Conservation (phyloP, 2,329 filamentous ascomycete genomes). For the Dendryphion nanum region DNA sequence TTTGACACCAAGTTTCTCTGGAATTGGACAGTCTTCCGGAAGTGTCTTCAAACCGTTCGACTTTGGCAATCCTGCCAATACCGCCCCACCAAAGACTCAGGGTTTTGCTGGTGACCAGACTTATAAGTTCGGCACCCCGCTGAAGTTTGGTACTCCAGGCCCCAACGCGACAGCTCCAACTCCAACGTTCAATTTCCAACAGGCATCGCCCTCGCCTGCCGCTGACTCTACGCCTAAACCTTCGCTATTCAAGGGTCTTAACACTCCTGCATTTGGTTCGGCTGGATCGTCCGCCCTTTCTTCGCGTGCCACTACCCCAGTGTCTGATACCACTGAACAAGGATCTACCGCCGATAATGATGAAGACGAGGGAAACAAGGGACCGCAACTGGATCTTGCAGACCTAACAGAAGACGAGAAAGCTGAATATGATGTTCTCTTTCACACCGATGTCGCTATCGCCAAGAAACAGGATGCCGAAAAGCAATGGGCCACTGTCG, state of each 20-base stretch:
- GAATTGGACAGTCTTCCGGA: no score
- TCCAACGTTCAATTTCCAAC: slow-evolving; percentile 26
- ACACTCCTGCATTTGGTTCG: slow-evolving; percentile 15
- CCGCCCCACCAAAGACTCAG: slow-evolving; percentile 25
- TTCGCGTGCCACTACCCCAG: slow-evolving; percentile 36
- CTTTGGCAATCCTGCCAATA: slow-evolving; percentile 25
- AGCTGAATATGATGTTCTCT: slow-evolving; percentile 30
- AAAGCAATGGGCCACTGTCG: slow-evolving; percentile 28
- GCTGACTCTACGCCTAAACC: slow-evolving; percentile 1
- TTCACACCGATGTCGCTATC: slow-evolving; percentile 26
- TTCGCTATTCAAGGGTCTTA: background rate
- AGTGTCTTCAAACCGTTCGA: slow-evolving; percentile 12
- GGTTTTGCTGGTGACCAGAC: slow-evolving; percentile 36
- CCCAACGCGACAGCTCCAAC: background rate
- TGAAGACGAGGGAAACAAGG: slow-evolving; percentile 23
- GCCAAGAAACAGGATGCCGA: slow-evolving; percentile 18
- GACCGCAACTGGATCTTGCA: slow-evolving; percentile 29
- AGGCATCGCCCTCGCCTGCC: slow-evolving; percentile 21
- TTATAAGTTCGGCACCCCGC: slow-evolving; percentile 34
- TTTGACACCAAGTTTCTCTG: no score
- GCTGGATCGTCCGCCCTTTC: slow-evolving; percentile 30
- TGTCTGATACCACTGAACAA: slow-evolving; percentile 33
- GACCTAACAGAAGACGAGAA: slow-evolving; percentile 33
- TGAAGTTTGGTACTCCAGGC: slow-evolving; percentile 28
- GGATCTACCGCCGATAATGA: slow-evolving; percentile 24